phyloP scores from a whole-genome alignment of 257 asterid genomes.

The Ligustrum vulgare region DNA sequence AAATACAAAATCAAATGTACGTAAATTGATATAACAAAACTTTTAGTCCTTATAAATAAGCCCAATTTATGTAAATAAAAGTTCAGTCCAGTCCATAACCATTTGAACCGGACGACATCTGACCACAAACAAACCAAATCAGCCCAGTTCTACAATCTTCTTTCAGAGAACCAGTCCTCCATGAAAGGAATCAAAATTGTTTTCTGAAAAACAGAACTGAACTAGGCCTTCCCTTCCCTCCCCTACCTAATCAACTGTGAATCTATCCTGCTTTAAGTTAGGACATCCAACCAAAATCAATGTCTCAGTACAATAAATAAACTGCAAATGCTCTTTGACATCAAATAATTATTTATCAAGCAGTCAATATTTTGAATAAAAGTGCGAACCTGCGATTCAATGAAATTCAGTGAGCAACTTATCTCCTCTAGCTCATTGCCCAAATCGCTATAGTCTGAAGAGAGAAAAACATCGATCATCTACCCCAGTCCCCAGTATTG shows the following conservation, averaged over 20 bases:
- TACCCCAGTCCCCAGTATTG: not conserved
- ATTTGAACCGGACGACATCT: not conserved
- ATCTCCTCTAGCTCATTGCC: slow-evolving; percentile 64
- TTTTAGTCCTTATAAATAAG: not conserved
- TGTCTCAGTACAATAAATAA: slow-evolving; percentile 6
- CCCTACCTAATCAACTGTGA: not conserved
- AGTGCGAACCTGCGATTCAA: slow-evolving; percentile 59
- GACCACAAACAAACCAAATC: not conserved
- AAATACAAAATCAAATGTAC: not conserved
- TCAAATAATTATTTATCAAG: slow-evolving; percentile 12
- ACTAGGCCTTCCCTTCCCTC: not conserved
- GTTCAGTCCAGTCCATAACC: not conserved
- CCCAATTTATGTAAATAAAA: not conserved
- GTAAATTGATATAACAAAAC: too few relatives aligned
- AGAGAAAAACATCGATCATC: not conserved
- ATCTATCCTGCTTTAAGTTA: not conserved
- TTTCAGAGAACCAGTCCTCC: not conserved
- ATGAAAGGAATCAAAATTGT: not conserved
- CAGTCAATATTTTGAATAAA: slow-evolving; percentile 11
- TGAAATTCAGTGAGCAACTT: slow-evolving; percentile 49
- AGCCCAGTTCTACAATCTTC: not conserved
- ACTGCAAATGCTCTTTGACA: slow-evolving; percentile 16
- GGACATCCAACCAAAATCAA: slow-evolving; percentile 5
- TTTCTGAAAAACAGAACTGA: not conserved
- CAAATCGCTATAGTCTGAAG: slow-evolving; percentile 55